Evolutionary conservation across 2,329 filamentous ascomycete genomes (phyloP).

Genomic region (Cladobotryum protrusum): DNA sequence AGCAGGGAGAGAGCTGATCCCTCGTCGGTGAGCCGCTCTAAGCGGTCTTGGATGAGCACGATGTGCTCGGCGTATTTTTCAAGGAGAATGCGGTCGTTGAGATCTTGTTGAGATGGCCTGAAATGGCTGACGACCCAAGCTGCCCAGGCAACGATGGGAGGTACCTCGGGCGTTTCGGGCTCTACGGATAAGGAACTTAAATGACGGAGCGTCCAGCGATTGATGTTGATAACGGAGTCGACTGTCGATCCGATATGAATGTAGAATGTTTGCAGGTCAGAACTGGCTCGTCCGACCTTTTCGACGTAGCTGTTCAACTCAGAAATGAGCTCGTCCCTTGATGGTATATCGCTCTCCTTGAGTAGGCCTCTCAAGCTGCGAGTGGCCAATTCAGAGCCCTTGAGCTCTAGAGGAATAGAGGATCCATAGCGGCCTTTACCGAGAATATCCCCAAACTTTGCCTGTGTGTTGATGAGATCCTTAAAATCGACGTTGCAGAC

Average conservation of each 20-base stretch:
- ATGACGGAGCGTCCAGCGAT: slow-evolving; percentile 66
- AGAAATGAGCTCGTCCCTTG: slow-evolving; percentile 62
- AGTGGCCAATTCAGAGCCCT: slow-evolving; percentile 66
- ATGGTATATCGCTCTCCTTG: slow-evolving; percentile 60
- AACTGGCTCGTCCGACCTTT: slow-evolving; percentile 56
- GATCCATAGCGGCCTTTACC: slow-evolving; percentile 60
- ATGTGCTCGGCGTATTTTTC: slow-evolving; percentile 74
- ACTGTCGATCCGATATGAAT: slow-evolving; percentile 67
- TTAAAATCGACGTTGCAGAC: slow-evolving; percentile 57
- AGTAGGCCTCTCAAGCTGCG: slow-evolving; percentile 69
- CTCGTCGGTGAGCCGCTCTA: slow-evolving; percentile 60
- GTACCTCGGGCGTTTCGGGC: slow-evolving; percentile 22
- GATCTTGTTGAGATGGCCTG: slow-evolving; percentile 44
- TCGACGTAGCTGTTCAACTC: slow-evolving; percentile 75
- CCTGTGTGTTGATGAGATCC: slow-evolving; percentile 66
- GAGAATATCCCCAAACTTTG: slow-evolving; percentile 70
- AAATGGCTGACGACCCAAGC: slow-evolving; percentile 55
- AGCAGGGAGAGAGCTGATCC: slow-evolving; percentile 61
- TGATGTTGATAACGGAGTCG: slow-evolving; percentile 68
- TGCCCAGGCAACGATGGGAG: slow-evolving; percentile 34
- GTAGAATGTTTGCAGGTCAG: slow-evolving; percentile 69
- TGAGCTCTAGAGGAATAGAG: slow-evolving; percentile 71
- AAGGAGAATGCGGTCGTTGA: slow-evolving; percentile 52
- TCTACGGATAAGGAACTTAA: slow-evolving; percentile 54
- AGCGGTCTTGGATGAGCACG: slow-evolving; percentile 61